Evolutionary conservation across 1,284 basidiomycete species (phyloP).

Genomic region (Apiotrichum siamense): DNA sequence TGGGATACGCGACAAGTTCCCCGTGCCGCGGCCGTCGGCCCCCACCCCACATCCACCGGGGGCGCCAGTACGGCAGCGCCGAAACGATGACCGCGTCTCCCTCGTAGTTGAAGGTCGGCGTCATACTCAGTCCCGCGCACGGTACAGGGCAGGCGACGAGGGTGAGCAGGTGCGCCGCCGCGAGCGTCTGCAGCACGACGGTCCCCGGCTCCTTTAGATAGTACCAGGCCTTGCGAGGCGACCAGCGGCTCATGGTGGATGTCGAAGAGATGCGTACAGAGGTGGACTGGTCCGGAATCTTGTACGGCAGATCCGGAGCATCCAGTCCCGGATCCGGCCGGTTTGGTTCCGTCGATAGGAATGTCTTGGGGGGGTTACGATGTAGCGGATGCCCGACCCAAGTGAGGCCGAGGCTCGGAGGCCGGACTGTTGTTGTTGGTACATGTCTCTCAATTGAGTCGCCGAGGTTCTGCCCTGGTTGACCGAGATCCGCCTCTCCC

Average conservation of each 20-base stretch:
- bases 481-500: no score
- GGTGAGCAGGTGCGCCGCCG: neutral
- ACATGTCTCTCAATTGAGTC: no score
- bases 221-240: no score
- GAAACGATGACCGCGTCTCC: constrained; percentile 50
- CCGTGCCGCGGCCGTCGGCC: constrained; percentile 56
- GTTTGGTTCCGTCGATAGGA: neutral
- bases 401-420: no score
- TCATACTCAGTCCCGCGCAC: constrained; percentile 71
- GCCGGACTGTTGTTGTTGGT: no score
- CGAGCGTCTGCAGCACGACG: neutral
- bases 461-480: no score
- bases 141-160: neutral
- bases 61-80: constrained; percentile 49
- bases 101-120: constrained; percentile 63
- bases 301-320: neutral
- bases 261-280: no score
- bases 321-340: neutral
- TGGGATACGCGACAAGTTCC: constrained; percentile 71
- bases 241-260: no score
- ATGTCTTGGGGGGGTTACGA: neutral
- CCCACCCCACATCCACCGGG: constrained; percentile 12
- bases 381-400: no score
- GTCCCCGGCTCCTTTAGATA: no score
- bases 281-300: no score